Evolutionary conservation across 2,329 filamentous ascomycete species (phyloP), one percentile per base, ranked within the genome.

Genomic region (Coniochaeta sp.): DNA sequence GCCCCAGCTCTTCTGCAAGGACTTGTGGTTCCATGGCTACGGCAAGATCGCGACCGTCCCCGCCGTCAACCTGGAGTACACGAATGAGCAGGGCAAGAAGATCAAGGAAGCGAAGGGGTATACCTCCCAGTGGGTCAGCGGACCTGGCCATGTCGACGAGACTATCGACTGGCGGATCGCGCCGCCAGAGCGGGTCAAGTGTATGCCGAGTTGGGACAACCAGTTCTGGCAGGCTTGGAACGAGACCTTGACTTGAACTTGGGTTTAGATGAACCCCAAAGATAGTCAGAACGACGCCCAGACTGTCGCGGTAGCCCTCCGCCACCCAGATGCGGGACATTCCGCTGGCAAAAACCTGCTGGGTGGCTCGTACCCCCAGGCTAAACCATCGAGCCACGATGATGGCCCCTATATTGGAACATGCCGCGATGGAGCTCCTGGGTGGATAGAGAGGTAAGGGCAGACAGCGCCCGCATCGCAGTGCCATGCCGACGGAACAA

Each of bases 1-100:
- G 66, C 80, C 83, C 1, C 75, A 77, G 58, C 65, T 84, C 5
- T 80, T 85, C 57, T 80, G 78, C 62, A 85, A 84, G 60, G 82
- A 85, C 62, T 60, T 85, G 64, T 86, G 81, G 79, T 72, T 66
- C 22, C 64, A 68, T 7, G 79, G 79, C 2, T 76, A 75, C 61
- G 73, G 77, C 22, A 81, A 76, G 64, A 81, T 85, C 61, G 81
- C 82, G 0, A 79, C 82, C 1, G 72, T 85, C 7, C 82, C 82
- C 0, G 75, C 74, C 3, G 76, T 86, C 3, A 83, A 81, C 62
- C 69, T 85, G 4, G 81, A 78, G 60, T 84, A 86, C 65, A 74
- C 75, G 6, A 72, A 81, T 61, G 73, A 77, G 1, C 72, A 70
- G 4, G 77, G 72, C 1, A 71, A 65, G 50, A 69, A 69, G 57